These are phyloP conservation scores for Rhodocollybia butyracea DNA, from an alignment of 768 basidiomycete genomes.

Conservation along the genomic window DNA sequence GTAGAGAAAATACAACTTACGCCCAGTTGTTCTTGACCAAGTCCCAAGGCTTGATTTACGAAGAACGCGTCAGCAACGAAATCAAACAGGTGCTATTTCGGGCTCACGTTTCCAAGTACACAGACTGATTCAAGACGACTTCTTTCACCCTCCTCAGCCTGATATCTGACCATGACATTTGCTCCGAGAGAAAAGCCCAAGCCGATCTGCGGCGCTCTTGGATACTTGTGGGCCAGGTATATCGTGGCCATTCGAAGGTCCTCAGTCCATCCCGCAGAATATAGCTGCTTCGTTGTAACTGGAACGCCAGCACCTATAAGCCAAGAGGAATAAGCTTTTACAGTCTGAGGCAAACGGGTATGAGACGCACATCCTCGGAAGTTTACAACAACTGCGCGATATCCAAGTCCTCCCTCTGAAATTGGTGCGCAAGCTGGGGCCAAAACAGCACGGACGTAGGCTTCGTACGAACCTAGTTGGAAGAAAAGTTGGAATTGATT, in stretches of 20 bases:
- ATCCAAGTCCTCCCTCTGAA: slow-evolving; percentile 83
- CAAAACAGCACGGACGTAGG: slow-evolving; percentile 83
- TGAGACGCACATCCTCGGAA: slow-evolving; percentile 80
- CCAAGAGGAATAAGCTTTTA: background rate
- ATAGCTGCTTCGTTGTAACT: slow-evolving; percentile 55
- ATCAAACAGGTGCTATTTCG: slow-evolving; percentile 1
- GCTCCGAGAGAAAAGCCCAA: slow-evolving; percentile 94
- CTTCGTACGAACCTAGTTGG: slow-evolving; percentile 75
- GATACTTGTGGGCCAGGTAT: slow-evolving; percentile 70
- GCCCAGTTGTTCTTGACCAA: slow-evolving; percentile 44
- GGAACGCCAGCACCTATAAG: slow-evolving; percentile 79
- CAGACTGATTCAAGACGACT: slow-evolving; percentile 65
- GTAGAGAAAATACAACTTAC: slow-evolving; percentile 27
- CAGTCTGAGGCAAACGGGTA: background rate
- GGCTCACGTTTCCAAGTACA: slow-evolving; percentile 71
- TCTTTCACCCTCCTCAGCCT: slow-evolving; percentile 74
- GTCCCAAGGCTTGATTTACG: slow-evolving; percentile 47
- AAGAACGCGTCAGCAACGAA: background rate
- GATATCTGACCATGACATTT: slow-evolving; percentile 84
- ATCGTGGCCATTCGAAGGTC: slow-evolving; percentile 82
- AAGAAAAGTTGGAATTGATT: background rate
- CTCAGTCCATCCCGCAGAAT: slow-evolving; percentile 86
- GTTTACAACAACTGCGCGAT: slow-evolving; percentile 87
- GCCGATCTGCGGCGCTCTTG: slow-evolving; percentile 78
- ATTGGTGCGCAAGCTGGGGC: slow-evolving; percentile 67